Evolutionary conservation across 306 rosid genomes (phyloP), one percentile per base, ranked within the genome.

Genomic region (Vachellia collinsii): DNA sequence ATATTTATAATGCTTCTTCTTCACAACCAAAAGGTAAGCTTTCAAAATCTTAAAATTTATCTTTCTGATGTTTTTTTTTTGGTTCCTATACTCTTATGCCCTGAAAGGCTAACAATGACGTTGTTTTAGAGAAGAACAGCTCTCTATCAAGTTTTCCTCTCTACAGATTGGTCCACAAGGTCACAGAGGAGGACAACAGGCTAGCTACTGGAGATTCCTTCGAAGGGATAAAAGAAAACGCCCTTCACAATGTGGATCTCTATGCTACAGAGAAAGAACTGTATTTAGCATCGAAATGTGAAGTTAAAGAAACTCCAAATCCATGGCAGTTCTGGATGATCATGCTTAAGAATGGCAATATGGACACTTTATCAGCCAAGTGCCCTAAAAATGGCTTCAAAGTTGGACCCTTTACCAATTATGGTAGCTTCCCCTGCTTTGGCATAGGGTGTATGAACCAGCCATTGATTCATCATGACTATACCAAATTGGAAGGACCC

Each of bases 311-410:
- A 81, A 53, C 37, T 43, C 85, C 87, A 38, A 83, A 54, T 8
- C 88, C 91, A 47, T 88, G 91, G 91, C 91, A 88, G 1, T 88
- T 88, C 25, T 88, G 91, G 91, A 86, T 83, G 91, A 66, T 88
- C 72, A 88, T 88, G 91, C 86, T 88, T 74, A 86, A 88, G 82
- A 86, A 61, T 63, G 91, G 91, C 3, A 88, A 87, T 77, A 88
- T 83, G 88, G 94, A 88, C 69, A 90, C 88, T 25, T 67, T 22
- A 8, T 91, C 91, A 0, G 89, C 80, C 69, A 82, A 74, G 70
- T 88, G 90, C 62, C 88, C 88, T 0, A 47, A 83, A 81, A 85
- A 81, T 73, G 92, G 90, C 10, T 79, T 66, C 43, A 87, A 48
- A 78, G 83, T 79, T 3, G 86, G 77, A 8, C 80, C 90, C 14